Conservation (phyloP, 2,329 filamentous ascomycete species). For the Hymenoscyphus fructigenus region DNA sequence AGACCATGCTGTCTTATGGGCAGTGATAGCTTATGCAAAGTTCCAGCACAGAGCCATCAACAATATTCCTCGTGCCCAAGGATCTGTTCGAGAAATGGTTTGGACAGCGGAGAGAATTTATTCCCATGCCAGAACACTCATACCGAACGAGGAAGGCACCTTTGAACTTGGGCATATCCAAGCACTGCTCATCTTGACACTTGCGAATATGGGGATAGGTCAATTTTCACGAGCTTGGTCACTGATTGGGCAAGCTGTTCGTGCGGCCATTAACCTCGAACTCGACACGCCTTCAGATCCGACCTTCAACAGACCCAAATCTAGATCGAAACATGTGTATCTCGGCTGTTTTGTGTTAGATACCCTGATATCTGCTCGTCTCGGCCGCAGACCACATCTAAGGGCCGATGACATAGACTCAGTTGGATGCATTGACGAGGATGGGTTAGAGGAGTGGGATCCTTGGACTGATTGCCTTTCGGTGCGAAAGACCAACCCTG, state of each 20-base stretch:
- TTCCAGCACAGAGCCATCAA: conserved; percentile 44
- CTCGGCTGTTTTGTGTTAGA: conserved; percentile 65
- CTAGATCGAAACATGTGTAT: conserved; percentile 43
- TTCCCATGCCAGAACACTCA: conserved; percentile 47
- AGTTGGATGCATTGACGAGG: conserved; percentile 54
- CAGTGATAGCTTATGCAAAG: conserved; percentile 56
- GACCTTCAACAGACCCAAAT: conserved; percentile 28
- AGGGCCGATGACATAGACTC: conserved; percentile 47
- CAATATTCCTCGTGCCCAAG: conserved; percentile 30
- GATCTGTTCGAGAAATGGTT: conserved; percentile 23
- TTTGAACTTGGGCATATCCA: conserved; percentile 54
- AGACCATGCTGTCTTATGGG: conserved; percentile 60
- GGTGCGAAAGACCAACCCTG: conserved; percentile 33
- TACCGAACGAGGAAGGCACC: conserved; percentile 49
- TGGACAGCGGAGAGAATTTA: conserved; percentile 46
- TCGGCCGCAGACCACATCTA: conserved; percentile 52
- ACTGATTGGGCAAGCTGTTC: conserved; percentile 62
- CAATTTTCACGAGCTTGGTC: conserved; percentile 62
- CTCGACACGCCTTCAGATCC: conserved; percentile 37
- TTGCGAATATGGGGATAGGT: conserved; percentile 61
- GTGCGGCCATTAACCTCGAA: conserved; percentile 48
- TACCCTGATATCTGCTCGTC: conserved; percentile 52
- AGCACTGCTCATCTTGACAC: conserved; percentile 56
- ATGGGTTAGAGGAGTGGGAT: conserved; percentile 73
- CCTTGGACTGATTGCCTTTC: conserved; percentile 60